phyloP scores from a whole-genome alignment of 2,329 filamentous ascomycete species.

The Corinectria fuckeliana region DNA sequence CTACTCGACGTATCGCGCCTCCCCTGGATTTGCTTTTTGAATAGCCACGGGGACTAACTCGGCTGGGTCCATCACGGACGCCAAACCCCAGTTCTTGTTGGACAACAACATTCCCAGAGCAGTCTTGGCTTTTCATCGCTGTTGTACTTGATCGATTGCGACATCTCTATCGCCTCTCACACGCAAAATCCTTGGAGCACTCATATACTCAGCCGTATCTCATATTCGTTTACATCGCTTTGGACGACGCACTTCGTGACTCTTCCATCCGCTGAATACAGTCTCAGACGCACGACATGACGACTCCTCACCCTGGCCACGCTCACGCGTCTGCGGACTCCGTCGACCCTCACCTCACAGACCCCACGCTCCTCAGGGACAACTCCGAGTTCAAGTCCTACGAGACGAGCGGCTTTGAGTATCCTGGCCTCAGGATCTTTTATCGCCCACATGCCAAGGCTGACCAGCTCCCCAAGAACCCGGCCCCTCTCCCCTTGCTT shows the following conservation, averaged over 20 bases:
- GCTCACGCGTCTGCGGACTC: constrained; percentile 34
- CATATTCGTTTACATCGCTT: neutral
- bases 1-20: constrained; percentile 5
- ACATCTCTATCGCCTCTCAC: constrained; percentile 1
- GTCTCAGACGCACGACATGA: constrained; percentile 31
- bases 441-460: constrained; percentile 82
- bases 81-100: constrained; percentile 12
- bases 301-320: constrained; percentile 26
- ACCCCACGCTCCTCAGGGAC: constrained; percentile 81
- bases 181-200: neutral
- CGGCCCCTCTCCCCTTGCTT: constrained; percentile 78
- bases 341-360: constrained; percentile 59
- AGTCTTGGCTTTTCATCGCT: constrained; percentile 12
- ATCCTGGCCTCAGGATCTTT: constrained; percentile 81
- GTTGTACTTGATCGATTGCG: constrained; percentile 16
- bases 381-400: constrained; percentile 76
- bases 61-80: constrained; percentile 21
- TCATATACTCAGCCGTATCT: neutral
- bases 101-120: constrained; percentile 1
- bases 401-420: constrained; percentile 72
- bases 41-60: constrained; percentile 19
- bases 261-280: neutral
- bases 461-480: constrained; percentile 77
- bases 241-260: neutral
- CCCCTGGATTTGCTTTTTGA: constrained; percentile 23